Evolutionary conservation across 73 alveolate genomes (phyloP).

Genomic region (Paraurostyla sp.): DNA sequence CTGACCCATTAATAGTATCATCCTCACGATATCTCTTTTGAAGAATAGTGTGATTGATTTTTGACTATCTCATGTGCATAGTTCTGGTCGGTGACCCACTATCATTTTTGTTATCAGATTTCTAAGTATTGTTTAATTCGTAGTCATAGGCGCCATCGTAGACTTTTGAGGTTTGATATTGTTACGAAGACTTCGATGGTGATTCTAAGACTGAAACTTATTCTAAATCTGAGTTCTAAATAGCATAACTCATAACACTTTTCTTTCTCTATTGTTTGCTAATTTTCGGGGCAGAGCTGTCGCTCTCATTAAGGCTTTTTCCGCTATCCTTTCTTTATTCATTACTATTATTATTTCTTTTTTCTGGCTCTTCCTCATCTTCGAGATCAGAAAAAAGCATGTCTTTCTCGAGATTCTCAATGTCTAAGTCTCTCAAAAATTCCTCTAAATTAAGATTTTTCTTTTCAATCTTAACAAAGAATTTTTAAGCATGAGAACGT

Average conservation of each 20-base stretch:
- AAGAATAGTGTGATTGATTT: conserved; percentile 16
- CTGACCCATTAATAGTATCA: neutral
- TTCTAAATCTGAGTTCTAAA: neutral
- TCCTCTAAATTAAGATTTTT: conserved; percentile 65
- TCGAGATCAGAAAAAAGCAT: conserved; percentile 64
- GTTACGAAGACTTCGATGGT: no score
- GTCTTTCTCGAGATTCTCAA: conserved; percentile 50
- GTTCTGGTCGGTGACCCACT: conserved; percentile 37
- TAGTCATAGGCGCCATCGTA: neutral
- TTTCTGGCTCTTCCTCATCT: conserved; percentile 52
- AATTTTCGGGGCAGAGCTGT: neutral
- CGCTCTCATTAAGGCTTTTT: conserved; percentile 2
- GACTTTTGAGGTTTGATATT: no score
- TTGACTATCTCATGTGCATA: conserved; percentile 39
- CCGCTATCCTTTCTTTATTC: neutral
- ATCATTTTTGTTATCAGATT: conserved; percentile 19
- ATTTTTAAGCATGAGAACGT: conserved; percentile 90
- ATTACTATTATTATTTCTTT: neutral
- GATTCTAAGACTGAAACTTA: neutral
- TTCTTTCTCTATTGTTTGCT: neutral
- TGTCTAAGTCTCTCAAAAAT: conserved; percentile 61
- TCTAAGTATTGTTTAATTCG: neutral
- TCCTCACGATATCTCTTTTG: conserved; percentile 50
- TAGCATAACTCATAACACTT: conserved; percentile 21
- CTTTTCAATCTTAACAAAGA: conserved; percentile 85